A percentile compares a stretch with the other conserved stretches of the same genome.
phyloP scores from a whole-genome alignment of 106 monocot genomes.

The Platanthera guangdongensis region DNA sequence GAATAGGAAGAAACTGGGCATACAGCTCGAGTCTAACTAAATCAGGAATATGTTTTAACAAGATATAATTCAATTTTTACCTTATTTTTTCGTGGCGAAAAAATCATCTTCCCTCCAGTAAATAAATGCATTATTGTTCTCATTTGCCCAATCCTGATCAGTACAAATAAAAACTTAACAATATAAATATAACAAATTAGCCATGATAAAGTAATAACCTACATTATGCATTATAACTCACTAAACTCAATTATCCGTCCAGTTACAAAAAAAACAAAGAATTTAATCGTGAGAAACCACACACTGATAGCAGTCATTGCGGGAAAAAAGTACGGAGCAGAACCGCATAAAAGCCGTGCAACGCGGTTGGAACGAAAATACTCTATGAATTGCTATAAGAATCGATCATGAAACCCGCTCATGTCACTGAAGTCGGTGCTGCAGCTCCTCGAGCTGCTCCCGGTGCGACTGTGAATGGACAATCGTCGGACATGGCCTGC shows the following conservation, averaged over 20 bases:
- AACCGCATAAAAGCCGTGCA: neutral
- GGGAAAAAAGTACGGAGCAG: neutral
- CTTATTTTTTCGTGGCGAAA: too few relatives aligned
- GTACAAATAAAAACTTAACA: neutral
- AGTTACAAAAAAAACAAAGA: too few relatives aligned
- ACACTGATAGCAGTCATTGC: neutral
- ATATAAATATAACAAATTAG: neutral
- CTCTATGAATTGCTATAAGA: neutral
- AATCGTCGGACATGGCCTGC: constrained; percentile 39
- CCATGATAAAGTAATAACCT: too few relatives aligned
- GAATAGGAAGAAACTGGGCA: too few relatives aligned
- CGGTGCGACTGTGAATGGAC: constrained; percentile 51
- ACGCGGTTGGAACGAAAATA: neutral
- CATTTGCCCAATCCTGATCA: neutral
- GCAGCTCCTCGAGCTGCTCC: constrained; percentile 56
- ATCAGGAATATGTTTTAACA: too few relatives aligned
- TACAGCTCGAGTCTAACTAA: too few relatives aligned
- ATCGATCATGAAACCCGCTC: constrained; percentile 32
- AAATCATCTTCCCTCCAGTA: too few relatives aligned
- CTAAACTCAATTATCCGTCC: too few relatives aligned
- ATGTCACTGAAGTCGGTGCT: constrained; percentile 54
- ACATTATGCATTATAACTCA: too few relatives aligned
- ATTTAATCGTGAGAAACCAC: too few relatives aligned
- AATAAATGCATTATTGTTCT: too few relatives aligned
- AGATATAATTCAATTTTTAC: too few relatives aligned